Evolutionary conservation across 2,329 filamentous ascomycete genomes (phyloP).

Genomic region (Myriangium duriaei): DNA sequence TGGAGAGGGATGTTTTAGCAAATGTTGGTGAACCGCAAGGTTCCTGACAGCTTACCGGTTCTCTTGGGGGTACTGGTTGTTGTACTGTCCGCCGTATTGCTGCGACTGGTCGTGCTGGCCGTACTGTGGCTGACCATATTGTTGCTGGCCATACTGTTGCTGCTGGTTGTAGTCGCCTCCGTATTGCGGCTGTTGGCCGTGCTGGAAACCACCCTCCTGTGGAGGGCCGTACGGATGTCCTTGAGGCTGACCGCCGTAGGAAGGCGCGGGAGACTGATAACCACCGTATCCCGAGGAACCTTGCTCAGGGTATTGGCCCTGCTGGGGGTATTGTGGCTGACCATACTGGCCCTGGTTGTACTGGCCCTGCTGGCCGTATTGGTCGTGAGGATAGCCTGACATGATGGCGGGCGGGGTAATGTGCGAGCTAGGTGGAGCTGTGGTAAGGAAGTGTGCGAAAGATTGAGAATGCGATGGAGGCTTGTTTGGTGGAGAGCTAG

Average conservation of each 20-base stretch:
- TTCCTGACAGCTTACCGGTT: neutral
- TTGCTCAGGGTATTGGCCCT: constrained; percentile 12
- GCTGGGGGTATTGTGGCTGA: constrained; percentile 13
- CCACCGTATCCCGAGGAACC: constrained; percentile 17
- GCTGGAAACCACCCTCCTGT: constrained; percentile 37
- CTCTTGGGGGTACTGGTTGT: neutral
- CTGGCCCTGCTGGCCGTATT: constrained; percentile 14
- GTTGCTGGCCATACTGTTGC: constrained; percentile 21
- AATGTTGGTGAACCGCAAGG: constrained; percentile 21
- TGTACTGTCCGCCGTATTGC: too few species aligned
- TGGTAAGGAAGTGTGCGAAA: constrained; percentile 33
- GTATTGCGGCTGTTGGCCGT: constrained; percentile 27
- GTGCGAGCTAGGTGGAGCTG: constrained; percentile 17
- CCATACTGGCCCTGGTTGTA: constrained; percentile 14
- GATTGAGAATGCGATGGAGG: constrained; percentile 45
- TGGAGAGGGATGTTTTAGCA: neutral
- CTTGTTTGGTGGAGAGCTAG: too few species aligned
- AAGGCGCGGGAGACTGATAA: constrained; percentile 17
- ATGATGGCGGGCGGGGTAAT: constrained; percentile 13
- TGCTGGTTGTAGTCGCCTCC: constrained; percentile 22
- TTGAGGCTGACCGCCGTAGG: constrained; percentile 15
- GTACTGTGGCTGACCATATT: constrained; percentile 12
- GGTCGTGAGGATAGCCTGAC: constrained; percentile 17
- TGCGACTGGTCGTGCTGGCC: constrained; percentile 15
- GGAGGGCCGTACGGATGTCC: constrained; percentile 27